Conservation (phyloP, 306 rosid species). For the Pyrus communis region DNA sequence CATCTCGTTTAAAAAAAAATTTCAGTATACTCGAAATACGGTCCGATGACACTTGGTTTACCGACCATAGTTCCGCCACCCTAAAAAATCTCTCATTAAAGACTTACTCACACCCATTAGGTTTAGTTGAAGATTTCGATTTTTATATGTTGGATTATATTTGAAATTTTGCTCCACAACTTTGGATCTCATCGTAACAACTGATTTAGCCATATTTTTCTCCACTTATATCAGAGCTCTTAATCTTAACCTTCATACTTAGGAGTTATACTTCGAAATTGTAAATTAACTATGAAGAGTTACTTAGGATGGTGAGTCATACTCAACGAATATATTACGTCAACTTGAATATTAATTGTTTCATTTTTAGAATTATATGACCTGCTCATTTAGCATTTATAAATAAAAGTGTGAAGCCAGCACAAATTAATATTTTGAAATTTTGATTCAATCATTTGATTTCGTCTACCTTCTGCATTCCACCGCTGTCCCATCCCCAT, state of each 20-base stretch:
- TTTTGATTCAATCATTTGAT: not conserved
- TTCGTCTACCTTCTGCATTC: not conserved
- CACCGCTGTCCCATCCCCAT: not conserved
- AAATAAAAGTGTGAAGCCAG: not conserved
- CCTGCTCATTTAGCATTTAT: not conserved
- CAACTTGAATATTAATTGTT: not conserved
- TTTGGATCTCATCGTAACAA: no score
- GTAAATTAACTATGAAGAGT: not conserved
- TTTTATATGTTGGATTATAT: no score
- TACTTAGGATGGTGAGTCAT: not conserved
- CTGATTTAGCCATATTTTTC: no score
- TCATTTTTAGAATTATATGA: not conserved
- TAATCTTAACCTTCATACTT: no score
- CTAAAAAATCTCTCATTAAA: no score
- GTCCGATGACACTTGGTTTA: no score
- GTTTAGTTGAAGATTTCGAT: no score
- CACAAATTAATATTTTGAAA: not conserved
- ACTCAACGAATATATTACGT: not conserved
- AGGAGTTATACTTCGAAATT: no score
- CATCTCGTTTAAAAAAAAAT: fast-evolving
- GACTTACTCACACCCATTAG: no score
- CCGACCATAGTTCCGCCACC: no score
- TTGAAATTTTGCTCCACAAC: no score
- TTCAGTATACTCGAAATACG: no score
- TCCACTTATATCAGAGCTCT: not conserved